Conservation (phyloP, 2,329 filamentous ascomycete species). For the Epichloe aotearoae region DNA sequence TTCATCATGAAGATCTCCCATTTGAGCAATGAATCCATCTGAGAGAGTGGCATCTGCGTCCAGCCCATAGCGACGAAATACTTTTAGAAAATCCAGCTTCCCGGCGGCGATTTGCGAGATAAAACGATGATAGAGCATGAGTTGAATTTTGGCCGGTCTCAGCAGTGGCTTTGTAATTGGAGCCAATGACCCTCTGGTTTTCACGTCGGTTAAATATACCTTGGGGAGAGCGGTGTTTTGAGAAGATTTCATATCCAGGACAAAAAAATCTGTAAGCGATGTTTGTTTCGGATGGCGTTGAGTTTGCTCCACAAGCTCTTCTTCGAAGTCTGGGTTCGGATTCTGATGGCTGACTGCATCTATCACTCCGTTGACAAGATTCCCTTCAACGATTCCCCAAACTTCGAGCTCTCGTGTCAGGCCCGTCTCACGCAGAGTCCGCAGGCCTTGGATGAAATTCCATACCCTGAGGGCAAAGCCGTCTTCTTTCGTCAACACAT, state of each 20-base stretch:
- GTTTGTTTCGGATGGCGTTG: conserved; percentile 19
- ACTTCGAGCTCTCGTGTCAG: conserved; percentile 66
- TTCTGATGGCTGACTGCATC: conserved; percentile 71
- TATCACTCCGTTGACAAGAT: conserved; percentile 80
- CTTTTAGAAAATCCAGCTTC: conserved; percentile 51
- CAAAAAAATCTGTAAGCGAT: conserved; percentile 29
- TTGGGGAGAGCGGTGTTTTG: conserved; percentile 11
- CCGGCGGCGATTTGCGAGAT: conserved; percentile 63
- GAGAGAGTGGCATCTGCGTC: conserved; percentile 56
- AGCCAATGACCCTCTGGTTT: conserved; percentile 58
- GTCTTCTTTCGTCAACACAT: conserved; percentile 65
- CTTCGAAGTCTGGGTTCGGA: conserved; percentile 58
- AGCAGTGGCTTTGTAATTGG: conserved; percentile 55
- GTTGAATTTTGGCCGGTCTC: conserved; percentile 68
- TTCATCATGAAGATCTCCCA: conserved; percentile 55
- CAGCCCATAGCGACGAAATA: conserved; percentile 62
- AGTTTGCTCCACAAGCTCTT: conserved; percentile 31
- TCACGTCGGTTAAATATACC: conserved; percentile 76
- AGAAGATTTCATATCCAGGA: conserved; percentile 10
- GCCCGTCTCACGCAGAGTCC: conserved; percentile 57
- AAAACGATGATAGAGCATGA: conserved; percentile 81
- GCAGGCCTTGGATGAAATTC: conserved; percentile 80
- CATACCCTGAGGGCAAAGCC: conserved; percentile 70
- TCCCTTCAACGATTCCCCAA: conserved; percentile 72
- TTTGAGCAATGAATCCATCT: conserved; percentile 63